Evolutionary conservation across 2,329 filamentous ascomycete genomes (phyloP).

Genomic region (Claviceps sp.): DNA sequence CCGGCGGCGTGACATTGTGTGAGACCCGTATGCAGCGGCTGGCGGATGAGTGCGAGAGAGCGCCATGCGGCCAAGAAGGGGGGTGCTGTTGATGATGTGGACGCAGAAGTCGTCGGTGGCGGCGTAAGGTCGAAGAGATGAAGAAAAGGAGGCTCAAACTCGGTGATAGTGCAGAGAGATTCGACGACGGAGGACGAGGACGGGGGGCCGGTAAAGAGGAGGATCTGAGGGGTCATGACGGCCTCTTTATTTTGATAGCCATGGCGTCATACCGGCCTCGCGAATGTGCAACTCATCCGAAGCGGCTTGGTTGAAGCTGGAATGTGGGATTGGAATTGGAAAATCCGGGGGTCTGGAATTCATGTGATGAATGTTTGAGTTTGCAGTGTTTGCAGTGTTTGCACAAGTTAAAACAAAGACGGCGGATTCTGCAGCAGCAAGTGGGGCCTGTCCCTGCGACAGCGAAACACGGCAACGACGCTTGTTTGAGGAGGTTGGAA

Average conservation of each 20-base stretch:
- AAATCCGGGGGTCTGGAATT: too few relatives aligned
- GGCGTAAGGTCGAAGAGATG: slow-evolving; percentile 13
- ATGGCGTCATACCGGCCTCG: neutral
- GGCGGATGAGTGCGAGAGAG: slow-evolving; percentile 33
- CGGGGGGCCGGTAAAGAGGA: slow-evolving; percentile 25
- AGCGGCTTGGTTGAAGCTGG: too few relatives aligned
- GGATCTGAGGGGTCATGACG: slow-evolving; percentile 16
- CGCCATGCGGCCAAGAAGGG: slow-evolving; percentile 35
- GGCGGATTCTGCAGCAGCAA: too few relatives aligned
- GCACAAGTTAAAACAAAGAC: too few relatives aligned
- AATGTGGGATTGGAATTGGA: too few relatives aligned
- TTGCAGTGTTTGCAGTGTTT: too few relatives aligned
- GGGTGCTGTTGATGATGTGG: neutral
- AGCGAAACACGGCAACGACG: too few relatives aligned
- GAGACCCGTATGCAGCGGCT: slow-evolving; percentile 36
- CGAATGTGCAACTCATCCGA: too few relatives aligned
- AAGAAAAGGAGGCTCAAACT: slow-evolving; percentile 14
- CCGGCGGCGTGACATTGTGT: slow-evolving; percentile 32
- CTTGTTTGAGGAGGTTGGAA: too few relatives aligned
- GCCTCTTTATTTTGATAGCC: slow-evolving; percentile 9
- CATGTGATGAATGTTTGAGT: too few relatives aligned
- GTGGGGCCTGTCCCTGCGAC: too few relatives aligned
- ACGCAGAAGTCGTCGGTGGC: neutral
- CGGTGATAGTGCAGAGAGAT: slow-evolving; percentile 17
- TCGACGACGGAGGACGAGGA: slow-evolving; percentile 15